Evolutionary conservation across 2,329 filamentous ascomycete species (phyloP).

Genomic region (Stagonosporopsis cucurbitacearum): DNA sequence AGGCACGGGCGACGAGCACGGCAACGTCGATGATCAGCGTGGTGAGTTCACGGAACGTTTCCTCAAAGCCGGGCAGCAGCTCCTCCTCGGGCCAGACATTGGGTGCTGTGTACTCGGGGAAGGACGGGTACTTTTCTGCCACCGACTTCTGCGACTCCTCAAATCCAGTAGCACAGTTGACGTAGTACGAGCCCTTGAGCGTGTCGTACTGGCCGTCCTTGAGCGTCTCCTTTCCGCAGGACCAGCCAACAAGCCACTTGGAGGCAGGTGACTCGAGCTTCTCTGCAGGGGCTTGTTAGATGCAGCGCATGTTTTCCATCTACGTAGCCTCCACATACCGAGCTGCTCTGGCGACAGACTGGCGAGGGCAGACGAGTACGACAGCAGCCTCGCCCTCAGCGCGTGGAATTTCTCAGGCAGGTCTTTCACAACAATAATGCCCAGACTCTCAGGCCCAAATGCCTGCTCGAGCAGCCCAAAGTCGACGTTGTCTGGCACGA

Average conservation of each 20-base stretch:
- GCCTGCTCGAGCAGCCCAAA: conserved; percentile 75
- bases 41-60: conserved; percentile 77
- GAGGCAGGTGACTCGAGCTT: conserved; percentile 59
- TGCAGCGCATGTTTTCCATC: neutral
- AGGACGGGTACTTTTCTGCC: conserved; percentile 63
- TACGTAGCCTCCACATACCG: conserved; percentile 56
- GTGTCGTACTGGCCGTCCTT: conserved; percentile 80
- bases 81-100: conserved; percentile 83
- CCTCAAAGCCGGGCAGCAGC: conserved; percentile 76
- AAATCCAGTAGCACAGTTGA: conserved; percentile 73
- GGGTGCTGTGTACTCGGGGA: conserved; percentile 86
- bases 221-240: conserved; percentile 80
- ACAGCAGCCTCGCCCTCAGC: conserved; percentile 77
- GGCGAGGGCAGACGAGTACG: conserved; percentile 87
- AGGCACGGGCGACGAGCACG: conserved; percentile 85
- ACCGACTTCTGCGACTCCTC: conserved; percentile 63
- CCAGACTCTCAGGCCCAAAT: conserved; percentile 88
- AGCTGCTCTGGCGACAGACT: conserved; percentile 76
- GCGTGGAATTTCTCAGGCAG: conserved; percentile 73
- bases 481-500: conserved; percentile 65
- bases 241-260: conserved; percentile 75
- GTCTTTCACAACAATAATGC: conserved; percentile 91
- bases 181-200: conserved; percentile 83
- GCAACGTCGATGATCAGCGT: conserved; percentile 87
- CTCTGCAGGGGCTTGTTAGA: conserved; percentile 34